Base-by-base conservation (phyloP, 176 grass and related monocot species). In the Aegilops speltoides region DNA sequence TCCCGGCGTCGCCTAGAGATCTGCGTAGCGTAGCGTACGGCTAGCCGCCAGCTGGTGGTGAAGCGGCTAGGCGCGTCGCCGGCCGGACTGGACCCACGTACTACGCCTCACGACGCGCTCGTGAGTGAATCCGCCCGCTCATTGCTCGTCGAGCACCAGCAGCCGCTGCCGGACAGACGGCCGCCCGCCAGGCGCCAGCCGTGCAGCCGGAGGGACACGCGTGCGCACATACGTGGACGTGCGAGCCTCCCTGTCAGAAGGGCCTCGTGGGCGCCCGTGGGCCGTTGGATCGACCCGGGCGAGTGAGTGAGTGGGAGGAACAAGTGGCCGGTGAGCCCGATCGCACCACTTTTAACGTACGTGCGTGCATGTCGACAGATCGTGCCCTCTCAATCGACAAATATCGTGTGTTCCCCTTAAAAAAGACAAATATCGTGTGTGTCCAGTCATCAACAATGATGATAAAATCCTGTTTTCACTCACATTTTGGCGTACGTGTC, bases 1-100 rank as follows among this genome's bases (percentile, higher is more conserved):
- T 28, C 31, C 64, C 14, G 83, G 41, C 23, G 68, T 57, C 61
- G 36, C 48, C 26, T 36, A 6, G 83, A 82, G 78, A 48, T 77
- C 10, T 16, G 77, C 67, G 69, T 1, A 83, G 76, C 76, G 68
- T 1, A 83, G 41, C 41, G 41, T 43, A 12, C 61, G 61, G 43
- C 52, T 74, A 12, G 80, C 64, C 84, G 65, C 79, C 88, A 90
- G 89, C 84, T 86, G 79, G 72, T 78, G 79, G 12, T 83, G 88
- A 86, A 52, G 62, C 77, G 61, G 77, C 88, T 14, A 45, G 6
- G 29, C 65, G 24, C 40, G 56, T 72, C 64, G 40, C 36, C 64
- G 54, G 50, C 48, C 15, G 40, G 16, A 5, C 9, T 8, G 31
- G 69, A 32, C 17, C 79, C 41, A 28, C 23, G 24, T 10, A 52